Evolutionary conservation across 768 basidiomycete species (phyloP), one percentile per base, ranked within the genome.

Genomic region (Suillus subluteus): DNA sequence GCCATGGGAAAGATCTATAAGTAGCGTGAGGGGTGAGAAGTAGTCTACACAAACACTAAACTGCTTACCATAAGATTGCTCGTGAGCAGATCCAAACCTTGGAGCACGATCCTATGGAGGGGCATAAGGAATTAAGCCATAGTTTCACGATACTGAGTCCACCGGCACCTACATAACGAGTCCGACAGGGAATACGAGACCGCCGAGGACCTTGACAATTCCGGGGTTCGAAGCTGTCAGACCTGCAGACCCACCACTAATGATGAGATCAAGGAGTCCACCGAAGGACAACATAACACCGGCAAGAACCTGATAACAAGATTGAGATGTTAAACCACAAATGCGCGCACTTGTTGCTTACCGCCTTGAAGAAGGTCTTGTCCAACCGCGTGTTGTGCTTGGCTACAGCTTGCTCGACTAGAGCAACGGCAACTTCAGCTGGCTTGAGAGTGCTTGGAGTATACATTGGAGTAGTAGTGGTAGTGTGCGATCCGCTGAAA

Each of bases 251-350:
- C 91, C 91, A 43, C 88, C 91, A 55, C 82, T 78, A 18, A 91
- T 72, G 65, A 91, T 80, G 68, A 89, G 78, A 26, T 85, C 85
- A 37, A 92, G 74, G 18, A 92, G 77, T 21, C 88, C 88, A 71
- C 91, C 91, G 61, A 92, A 91, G 8, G 90, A 90, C n/a, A 91
- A 73, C 86, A 91, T 90, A 40, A 84, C 82, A 21, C 91, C 91
- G 37, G 89, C 91, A 65, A 87, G 77, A 61, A 91, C 84, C 90
- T 91, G 54, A n/a, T 12, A 58, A n/a, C 18, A 35, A 35, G 23
- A 43, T 18, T 21, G 35, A 38, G 4, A 52, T 12, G 30, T 67
- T 46, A 64, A 56, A 2, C 26, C 1, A 30, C 26, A 58, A 7
- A 62, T 30, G 38, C 26, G 26, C 18, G 35, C 32, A 41, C 38